Evolutionary conservation across 805 yeast species (phyloP), one percentile per base, ranked within the genome.

Genomic region (Cyberlindnera petersonii): DNA sequence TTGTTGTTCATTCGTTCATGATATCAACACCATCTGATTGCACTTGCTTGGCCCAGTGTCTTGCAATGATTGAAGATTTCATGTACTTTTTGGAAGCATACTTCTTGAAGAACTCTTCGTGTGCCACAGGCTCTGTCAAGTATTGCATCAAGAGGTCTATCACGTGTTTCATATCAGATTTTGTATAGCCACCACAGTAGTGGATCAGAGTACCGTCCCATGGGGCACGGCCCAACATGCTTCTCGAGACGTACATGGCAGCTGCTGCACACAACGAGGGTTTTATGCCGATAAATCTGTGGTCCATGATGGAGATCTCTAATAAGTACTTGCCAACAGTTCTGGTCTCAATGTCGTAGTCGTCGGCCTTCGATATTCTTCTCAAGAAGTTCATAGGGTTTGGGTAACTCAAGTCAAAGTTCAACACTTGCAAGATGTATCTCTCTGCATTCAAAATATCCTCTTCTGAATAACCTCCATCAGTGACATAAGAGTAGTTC

Each of bases 151-250:
- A 74, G 67, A 82, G 72, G 46, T 77, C 79, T 43, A 86, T 74
- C 42, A 85, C 80, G 22, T 82, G 83, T 48, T 72, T 72, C 65
- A 93, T 66, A 52, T 84, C 88, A 21, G 70, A 72, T 45, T 79
- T 82, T 15, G 79, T 75, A 63, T 86, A 88, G 9, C 95, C 97
- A 13, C 97, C 97, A 26, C 91, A 79, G 61, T 91, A 93, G 58
- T 88, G 96, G 31, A 83, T 77, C 49, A 91, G 69, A 59, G 88
- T 89, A 7, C 83, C 84, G 58, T 81, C 79, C 97, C 97, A 89
- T 26, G 77, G 79, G 2, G 69, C 61, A 39, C 69, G 77, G 14
- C 81, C 81, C 30, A 81, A 65, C 62, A 87, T 82, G 50, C 72
- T 71, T 52, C 95, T 72, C 6, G 95, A 79, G 35, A 86, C 71